phyloP scores from a whole-genome alignment of 306 rosid genomes.

The Mimosa bimucronata region DNA sequence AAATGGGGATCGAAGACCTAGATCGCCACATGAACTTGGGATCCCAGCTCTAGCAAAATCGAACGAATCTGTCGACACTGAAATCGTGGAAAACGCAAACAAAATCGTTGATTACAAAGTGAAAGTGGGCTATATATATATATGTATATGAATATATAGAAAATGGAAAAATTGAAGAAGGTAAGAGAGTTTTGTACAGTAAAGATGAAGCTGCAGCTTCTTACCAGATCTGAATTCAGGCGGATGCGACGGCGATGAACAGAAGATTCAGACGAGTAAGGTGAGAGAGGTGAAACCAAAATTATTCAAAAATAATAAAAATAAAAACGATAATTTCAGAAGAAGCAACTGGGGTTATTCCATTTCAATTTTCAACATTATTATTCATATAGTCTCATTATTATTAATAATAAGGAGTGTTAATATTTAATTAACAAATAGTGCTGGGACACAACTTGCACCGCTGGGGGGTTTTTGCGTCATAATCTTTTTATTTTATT shows the following conservation, averaged over 20 bases:
- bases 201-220: neutral
- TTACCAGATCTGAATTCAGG: conserved; percentile 36
- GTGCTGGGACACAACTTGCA: conserved; percentile 33
- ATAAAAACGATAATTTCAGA: conserved; percentile 46
- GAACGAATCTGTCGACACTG: conserved; percentile 58
- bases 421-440: neutral
- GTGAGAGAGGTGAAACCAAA: conserved; percentile 29
- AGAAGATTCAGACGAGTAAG: conserved; percentile 46
- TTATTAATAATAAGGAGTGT: neutral
- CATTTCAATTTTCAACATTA: conserved; percentile 2
- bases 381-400: neutral
- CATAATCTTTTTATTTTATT: neutral
- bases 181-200: conserved; percentile 32
- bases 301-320: conserved; percentile 18
- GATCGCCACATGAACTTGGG: conserved; percentile 84
- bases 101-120: conserved; percentile 40
- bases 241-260: conserved; percentile 43
- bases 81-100: conserved; percentile 53
- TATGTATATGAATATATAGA: no score
- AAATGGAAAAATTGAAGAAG: conserved; percentile 7
- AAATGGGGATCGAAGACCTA: conserved; percentile 59
- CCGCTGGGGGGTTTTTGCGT: conserved; percentile 40
- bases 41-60: conserved; percentile 56
- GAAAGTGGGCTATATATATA: conserved; percentile 32
- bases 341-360: conserved; percentile 46